These are phyloP conservation scores for Caryocar brasiliense DNA, from an alignment of 441 rosid genomes.

Conservation along the genomic window DNA sequence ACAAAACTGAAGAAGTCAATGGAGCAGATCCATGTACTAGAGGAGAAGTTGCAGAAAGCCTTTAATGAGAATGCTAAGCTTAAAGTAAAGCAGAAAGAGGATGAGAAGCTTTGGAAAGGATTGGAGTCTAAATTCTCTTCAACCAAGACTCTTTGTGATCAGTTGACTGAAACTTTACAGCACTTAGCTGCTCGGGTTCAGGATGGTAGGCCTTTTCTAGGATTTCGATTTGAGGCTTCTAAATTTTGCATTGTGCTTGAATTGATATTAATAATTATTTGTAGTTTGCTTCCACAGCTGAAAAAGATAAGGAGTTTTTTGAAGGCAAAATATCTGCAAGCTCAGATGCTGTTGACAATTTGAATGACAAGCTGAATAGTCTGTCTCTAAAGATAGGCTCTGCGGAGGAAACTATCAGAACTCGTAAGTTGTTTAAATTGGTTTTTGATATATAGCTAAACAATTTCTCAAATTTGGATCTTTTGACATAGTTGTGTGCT, in stretches of 20 bases:
- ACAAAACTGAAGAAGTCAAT: conserved; percentile 63
- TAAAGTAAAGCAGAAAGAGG: conserved; percentile 77
- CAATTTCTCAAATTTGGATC: not conserved
- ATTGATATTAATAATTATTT: conserved; percentile 7
- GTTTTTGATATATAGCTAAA: not conserved
- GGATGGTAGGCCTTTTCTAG: conserved; percentile 39
- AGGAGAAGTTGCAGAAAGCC: conserved; percentile 81
- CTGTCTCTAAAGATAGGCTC: conserved; percentile 45
- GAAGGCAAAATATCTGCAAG: conserved; percentile 43
- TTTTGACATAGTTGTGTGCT: not conserved
- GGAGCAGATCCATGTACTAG: conserved; percentile 51
- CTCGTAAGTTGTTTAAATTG: conserved; percentile 31
- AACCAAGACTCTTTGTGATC: conserved; percentile 71
- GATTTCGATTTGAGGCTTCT: not conserved
- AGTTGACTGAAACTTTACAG: conserved; percentile 76
- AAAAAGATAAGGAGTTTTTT: conserved; percentile 50
- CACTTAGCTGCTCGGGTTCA: conserved; percentile 69
- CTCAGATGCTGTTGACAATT: conserved; percentile 42
- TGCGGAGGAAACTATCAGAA: conserved; percentile 44
- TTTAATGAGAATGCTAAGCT: conserved; percentile 86
- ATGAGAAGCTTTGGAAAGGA: conserved; percentile 91
- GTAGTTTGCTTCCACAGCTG: conserved; percentile 43
- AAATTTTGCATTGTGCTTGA: conserved; percentile 7
- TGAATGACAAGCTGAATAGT: conserved; percentile 44
- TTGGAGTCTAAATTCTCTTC: conserved; percentile 81